Conservation (phyloP, 495 filamentous ascomycete species). For the Glarea lozoyensis region DNA sequence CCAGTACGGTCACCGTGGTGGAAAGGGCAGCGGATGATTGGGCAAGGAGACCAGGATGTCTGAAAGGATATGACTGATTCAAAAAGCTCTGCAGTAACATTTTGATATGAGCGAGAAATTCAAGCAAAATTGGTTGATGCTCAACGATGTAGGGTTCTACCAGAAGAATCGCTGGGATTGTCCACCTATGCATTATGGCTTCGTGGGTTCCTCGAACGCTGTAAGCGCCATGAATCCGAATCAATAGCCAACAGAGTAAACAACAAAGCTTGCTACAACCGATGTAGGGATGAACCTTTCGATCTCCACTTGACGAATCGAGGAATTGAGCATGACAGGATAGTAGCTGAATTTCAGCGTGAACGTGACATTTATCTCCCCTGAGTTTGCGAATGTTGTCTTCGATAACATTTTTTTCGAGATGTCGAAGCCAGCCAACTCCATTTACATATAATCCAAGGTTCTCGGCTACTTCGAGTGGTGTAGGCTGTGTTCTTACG, state of each 20-base stretch:
- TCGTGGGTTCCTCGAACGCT: slow-evolving; percentile 7
- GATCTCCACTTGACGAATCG: background rate
- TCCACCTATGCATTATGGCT: slow-evolving; percentile 7
- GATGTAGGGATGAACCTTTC: slow-evolving; percentile 6
- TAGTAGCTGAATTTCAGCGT: slow-evolving; percentile 7
- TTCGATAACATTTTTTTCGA: slow-evolving; percentile 1
- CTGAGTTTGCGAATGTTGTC: background rate
- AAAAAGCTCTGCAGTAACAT: slow-evolving; percentile 4
- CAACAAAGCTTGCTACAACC: slow-evolving; percentile 5
- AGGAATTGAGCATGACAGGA: background rate
- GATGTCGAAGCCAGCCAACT: slow-evolving; percentile 4
- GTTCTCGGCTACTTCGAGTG: slow-evolving; percentile 3
- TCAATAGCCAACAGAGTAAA: slow-evolving; percentile 8
- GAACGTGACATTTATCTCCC: slow-evolving; percentile 4
- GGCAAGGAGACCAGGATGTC: slow-evolving; percentile 8
- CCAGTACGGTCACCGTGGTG: slow-evolving; percentile 10
- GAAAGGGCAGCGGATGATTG: slow-evolving; percentile 8
- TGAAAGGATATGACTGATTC: slow-evolving; percentile 7
- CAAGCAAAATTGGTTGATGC: slow-evolving; percentile 3
- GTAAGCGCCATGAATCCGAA: slow-evolving; percentile 7
- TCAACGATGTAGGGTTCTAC: background rate
- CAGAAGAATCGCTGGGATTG: background rate
- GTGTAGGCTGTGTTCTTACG: slow-evolving; percentile 1
- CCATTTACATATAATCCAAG: background rate
- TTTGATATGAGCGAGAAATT: slow-evolving; percentile 2